These are phyloP conservation scores for Fusarium guadeloupense DNA, from an alignment of 2,329 filamentous ascomycete genomes.

Conservation along the genomic window DNA sequence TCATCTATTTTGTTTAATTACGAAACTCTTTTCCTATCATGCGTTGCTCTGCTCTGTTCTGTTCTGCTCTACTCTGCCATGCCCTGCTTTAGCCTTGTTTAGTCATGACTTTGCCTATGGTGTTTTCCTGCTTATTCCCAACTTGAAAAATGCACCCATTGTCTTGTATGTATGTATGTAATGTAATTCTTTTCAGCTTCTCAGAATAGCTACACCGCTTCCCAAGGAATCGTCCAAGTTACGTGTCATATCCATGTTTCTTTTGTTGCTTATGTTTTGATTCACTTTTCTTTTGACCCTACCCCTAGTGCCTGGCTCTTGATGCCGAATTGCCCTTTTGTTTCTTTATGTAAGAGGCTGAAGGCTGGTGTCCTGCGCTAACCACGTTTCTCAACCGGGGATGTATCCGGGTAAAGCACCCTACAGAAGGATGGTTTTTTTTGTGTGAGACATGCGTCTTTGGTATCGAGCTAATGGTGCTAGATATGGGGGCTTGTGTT, in stretches of 20 bases:
- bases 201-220: neutral
- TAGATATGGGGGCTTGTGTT: neutral
- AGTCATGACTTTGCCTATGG: too few relatives aligned
- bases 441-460: slow-evolving; percentile 12
- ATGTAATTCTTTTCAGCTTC: slow-evolving; percentile 3
- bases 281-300: slow-evolving; percentile 7
- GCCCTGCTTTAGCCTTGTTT: slow-evolving; percentile 17
- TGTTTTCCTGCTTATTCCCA: neutral
- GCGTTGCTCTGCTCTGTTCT: slow-evolving; percentile 15
- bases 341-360: neutral
- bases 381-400: slow-evolving; percentile 7
- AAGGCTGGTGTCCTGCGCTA: neutral
- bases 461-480: neutral
- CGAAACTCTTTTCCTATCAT: slow-evolving; percentile 49
- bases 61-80: too few relatives aligned
- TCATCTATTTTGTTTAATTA: slow-evolving; percentile 65
- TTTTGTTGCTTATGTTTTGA: slow-evolving; percentile 5
- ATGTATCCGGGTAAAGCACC: slow-evolving; percentile 1
- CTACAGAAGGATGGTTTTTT: slow-evolving; percentile 4
- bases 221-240: neutral
- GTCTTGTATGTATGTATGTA: neutral
- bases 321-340: neutral
- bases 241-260: slow-evolving; percentile 1
- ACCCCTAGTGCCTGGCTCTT: neutral
- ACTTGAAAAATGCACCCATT: slow-evolving; percentile 7